phyloP scores from a whole-genome alignment of 2,329 filamentous ascomycete genomes.

The Stromatinia cepivora region DNA sequence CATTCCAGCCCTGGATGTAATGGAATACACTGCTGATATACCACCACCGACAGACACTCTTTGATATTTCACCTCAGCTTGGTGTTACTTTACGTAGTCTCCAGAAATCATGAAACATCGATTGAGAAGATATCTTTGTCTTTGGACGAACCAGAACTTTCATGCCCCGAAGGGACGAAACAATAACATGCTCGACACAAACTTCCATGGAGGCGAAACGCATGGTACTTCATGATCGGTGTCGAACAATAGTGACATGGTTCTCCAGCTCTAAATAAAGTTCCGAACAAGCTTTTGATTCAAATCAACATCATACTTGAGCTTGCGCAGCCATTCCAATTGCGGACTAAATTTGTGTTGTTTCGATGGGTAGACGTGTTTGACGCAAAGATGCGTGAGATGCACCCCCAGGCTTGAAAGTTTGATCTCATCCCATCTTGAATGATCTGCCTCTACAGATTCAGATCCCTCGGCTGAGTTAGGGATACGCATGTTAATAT shows the following conservation, averaged over 20 bases:
- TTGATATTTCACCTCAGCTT: background rate
- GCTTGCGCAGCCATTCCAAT: background rate
- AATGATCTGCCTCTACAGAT: background rate
- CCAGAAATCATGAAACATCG: background rate
- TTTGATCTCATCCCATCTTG: conserved; percentile 11
- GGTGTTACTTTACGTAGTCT: too few species aligned
- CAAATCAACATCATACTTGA: background rate
- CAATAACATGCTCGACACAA: background rate
- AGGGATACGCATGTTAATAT: background rate
- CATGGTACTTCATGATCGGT: background rate
- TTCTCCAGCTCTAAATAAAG: background rate
- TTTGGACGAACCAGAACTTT: background rate
- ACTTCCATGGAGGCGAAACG: background rate
- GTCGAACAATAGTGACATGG: conserved; percentile 4
- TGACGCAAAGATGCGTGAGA: background rate
- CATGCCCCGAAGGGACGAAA: background rate
- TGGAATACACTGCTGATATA: background rate
- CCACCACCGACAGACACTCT: background rate
- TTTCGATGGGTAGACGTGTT: conserved; percentile 8
- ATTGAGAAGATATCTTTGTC: background rate
- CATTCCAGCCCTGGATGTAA: background rate
- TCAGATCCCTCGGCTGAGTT: background rate
- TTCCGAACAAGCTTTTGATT: conserved; percentile 20
- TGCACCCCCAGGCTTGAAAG: background rate
- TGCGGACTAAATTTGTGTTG: background rate